These are phyloP conservation scores for Amborella trichopoda DNA, from an alignment of 164 flowering plant genomes.

Conservation along the genomic window DNA sequence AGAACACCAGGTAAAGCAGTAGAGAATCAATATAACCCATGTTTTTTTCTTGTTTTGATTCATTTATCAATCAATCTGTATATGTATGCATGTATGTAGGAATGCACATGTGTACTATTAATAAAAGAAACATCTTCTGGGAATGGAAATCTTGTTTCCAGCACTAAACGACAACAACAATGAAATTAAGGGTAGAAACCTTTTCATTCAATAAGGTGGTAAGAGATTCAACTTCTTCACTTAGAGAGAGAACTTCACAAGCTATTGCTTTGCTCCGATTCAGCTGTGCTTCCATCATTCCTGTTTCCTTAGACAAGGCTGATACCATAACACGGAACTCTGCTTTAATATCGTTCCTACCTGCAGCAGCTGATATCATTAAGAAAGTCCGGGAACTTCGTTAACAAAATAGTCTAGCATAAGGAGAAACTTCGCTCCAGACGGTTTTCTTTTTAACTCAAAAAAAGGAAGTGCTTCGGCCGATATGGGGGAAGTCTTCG, in stretches of 20 bases:
- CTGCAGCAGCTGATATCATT: constrained; percentile 29
- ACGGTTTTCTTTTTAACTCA: too few relatives aligned
- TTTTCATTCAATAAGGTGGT: constrained; percentile 35
- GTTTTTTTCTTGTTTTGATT: too few relatives aligned
- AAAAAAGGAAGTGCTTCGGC: too few relatives aligned
- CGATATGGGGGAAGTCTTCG: too few relatives aligned
- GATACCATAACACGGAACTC: constrained; percentile 87
- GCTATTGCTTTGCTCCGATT: constrained; percentile 77
- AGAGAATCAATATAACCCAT: neutral
- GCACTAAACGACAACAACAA: neutral
- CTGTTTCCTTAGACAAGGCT: constrained; percentile 85
- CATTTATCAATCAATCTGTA: too few relatives aligned
- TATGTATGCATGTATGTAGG: too few relatives aligned
- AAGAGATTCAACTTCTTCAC: constrained; percentile 45
- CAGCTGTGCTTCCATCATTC: constrained; percentile 82
- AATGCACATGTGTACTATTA: too few relatives aligned
- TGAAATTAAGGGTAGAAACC: constrained; percentile 23
- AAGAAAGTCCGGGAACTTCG: too few relatives aligned
- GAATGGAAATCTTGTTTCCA: too few relatives aligned
- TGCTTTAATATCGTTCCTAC: constrained; percentile 68
- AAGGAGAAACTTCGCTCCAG: too few relatives aligned
- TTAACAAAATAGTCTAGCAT: too few relatives aligned
- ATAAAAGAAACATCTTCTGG: too few relatives aligned
- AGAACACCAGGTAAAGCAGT: constrained; percentile 3
- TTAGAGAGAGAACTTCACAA: constrained; percentile 58